Conservation (phyloP, 208 protist genomes). For the Trypanosoma theileri region DNA sequence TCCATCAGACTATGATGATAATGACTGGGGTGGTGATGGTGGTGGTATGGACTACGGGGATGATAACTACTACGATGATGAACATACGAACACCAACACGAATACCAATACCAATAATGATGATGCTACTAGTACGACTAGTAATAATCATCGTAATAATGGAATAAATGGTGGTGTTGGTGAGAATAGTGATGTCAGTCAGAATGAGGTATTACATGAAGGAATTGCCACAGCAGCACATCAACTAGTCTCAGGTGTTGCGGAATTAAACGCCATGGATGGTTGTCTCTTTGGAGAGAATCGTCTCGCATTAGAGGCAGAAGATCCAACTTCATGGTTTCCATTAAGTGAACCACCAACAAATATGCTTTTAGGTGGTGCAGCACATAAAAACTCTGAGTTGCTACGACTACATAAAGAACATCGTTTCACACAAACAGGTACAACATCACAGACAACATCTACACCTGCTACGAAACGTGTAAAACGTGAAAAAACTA, state of each 20-base stretch:
- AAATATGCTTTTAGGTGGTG: slow-evolving; percentile 31
- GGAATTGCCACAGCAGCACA: slow-evolving; percentile 44
- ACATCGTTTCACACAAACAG: slow-evolving; percentile 38
- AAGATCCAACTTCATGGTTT: slow-evolving; percentile 74
- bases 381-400: slow-evolving; percentile 40
- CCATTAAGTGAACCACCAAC: slow-evolving; percentile 46
- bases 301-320: slow-evolving; percentile 77
- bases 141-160: slow-evolving; percentile 18
- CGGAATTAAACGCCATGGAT: slow-evolving; percentile 70
- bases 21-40: slow-evolving; percentile 28
- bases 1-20: neutral
- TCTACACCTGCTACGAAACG: slow-evolving; percentile 34
- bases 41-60: slow-evolving; percentile 30
- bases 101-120: neutral
- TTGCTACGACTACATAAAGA: slow-evolving; percentile 62
- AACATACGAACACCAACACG: slow-evolving; percentile 15
- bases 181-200: neutral
- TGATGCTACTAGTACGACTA: neutral
- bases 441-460: neutral
- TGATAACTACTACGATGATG: slow-evolving; percentile 14
- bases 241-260: slow-evolving; percentile 57
- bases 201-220: slow-evolving; percentile 15
- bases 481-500: slow-evolving; percentile 52
- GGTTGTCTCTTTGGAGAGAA: slow-evolving; percentile 41
- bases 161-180: neutral